A percentile compares a stretch with the other conserved stretches of the same genome.
Conservation (phyloP, 2,329 filamentous ascomycete species). For the Fusarium algeriense region DNA sequence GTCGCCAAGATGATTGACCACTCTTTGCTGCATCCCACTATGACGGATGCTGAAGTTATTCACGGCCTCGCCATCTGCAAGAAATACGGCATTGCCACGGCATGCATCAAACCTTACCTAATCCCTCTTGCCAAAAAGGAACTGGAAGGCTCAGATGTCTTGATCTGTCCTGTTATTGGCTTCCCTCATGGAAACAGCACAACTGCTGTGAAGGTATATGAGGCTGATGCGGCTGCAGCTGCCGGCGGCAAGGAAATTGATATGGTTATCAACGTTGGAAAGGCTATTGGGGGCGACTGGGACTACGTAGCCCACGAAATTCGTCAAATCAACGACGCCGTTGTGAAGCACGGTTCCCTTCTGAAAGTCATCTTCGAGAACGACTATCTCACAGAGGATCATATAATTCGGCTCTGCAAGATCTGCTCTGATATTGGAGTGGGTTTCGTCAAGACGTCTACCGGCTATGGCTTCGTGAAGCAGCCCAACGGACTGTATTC, state of each 20-base stretch:
- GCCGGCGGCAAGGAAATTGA: slow-evolving; percentile 68
- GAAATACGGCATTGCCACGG: slow-evolving; percentile 64
- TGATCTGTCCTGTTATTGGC: slow-evolving; percentile 69
- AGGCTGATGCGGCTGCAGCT: slow-evolving; percentile 61
- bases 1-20: slow-evolving; percentile 70
- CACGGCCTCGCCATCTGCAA: slow-evolving; percentile 62
- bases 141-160: slow-evolving; percentile 62
- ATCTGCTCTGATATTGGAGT: slow-evolving; percentile 66
- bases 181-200: slow-evolving; percentile 72
- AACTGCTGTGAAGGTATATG: slow-evolving; percentile 64
- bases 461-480: slow-evolving; percentile 72
- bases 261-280: slow-evolving; percentile 72
- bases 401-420: slow-evolving; percentile 65
- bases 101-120: slow-evolving; percentile 69
- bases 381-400: slow-evolving; percentile 63
- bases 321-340: slow-evolving; percentile 60
- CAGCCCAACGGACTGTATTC: slow-evolving; percentile 62
- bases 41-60: slow-evolving; percentile 67
- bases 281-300: slow-evolving; percentile 68
- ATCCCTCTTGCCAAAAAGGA: slow-evolving; percentile 61
- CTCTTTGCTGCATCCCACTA: slow-evolving; percentile 71
- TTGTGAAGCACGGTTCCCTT: slow-evolving; percentile 57
- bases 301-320: slow-evolving; percentile 67
- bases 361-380: slow-evolving; percentile 75
- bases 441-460: slow-evolving; percentile 71